Percentiles rank a stretch among this genome's conserved stretches.
phyloP scores from a whole-genome alignment of 78 protist genomes.

The Dictyostelium intermedium region DNA sequence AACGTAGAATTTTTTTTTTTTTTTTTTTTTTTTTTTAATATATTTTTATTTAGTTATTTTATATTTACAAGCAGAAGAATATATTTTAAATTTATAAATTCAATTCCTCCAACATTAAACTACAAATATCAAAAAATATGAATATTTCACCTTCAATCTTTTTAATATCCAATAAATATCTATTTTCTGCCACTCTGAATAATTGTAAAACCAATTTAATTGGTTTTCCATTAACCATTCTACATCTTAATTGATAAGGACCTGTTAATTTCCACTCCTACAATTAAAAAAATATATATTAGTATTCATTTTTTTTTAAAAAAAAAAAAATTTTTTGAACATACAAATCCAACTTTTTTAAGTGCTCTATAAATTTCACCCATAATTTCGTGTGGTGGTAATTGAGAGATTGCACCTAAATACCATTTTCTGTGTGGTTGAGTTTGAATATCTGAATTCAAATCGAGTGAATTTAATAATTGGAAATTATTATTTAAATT shows the following conservation, averaged over 20 bases:
- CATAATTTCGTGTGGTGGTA: conserved; percentile 79
- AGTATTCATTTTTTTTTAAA: neutral
- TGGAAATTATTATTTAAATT: conserved; percentile 16
- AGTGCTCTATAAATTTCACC: conserved; percentile 72
- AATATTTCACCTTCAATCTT: conserved; percentile 80
- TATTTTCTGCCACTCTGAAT: conserved; percentile 68
- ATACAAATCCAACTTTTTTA: conserved; percentile 77
- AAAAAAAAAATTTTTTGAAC: neutral
- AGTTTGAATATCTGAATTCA: neutral
- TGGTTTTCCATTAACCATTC: conserved; percentile 45
- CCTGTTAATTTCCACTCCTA: conserved; percentile 85
- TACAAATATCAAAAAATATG: conserved; percentile 76
- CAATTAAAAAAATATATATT: neutral
- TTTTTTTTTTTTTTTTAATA: neutral
- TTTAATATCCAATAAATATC: conserved; percentile 81
- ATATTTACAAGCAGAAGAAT: neutral
- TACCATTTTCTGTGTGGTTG: conserved; percentile 64
- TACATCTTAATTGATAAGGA: conserved; percentile 81
- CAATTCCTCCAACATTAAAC: conserved; percentile 52
- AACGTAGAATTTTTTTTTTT: neutral
- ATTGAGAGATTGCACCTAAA: conserved; percentile 68
- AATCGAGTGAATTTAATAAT: conserved; percentile 1
- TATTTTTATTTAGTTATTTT: neutral
- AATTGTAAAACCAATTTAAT: conserved; percentile 75
- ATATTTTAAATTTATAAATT: conserved; percentile 29